A percentile compares a stretch with the other conserved stretches of the same genome.
These are phyloP conservation scores for Lecanicillium sp. DNA, from an alignment of 2,329 filamentous ascomycete species.

Conservation along the genomic window DNA sequence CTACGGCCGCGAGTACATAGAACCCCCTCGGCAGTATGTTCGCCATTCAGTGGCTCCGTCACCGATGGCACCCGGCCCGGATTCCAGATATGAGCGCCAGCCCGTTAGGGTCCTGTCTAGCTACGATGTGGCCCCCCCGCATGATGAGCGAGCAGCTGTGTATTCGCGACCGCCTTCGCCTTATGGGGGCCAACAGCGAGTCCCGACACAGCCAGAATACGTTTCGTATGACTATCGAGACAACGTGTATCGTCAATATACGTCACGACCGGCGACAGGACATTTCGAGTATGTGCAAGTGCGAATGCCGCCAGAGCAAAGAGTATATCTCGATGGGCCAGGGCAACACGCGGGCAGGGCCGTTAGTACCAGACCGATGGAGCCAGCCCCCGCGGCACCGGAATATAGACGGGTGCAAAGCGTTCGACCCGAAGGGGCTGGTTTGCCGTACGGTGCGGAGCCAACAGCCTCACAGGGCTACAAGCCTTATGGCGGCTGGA, in stretches of 20 bases:
- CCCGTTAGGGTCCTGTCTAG: slow-evolving; percentile 44
- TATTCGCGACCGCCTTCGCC: slow-evolving; percentile 46
- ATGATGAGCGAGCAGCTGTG: slow-evolving; percentile 41
- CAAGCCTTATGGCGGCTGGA: slow-evolving; percentile 15
- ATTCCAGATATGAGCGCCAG: slow-evolving; percentile 59
- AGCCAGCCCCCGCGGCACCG: slow-evolving; percentile 27
- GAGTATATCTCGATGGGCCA: slow-evolving; percentile 36
- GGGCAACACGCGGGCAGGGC: slow-evolving; percentile 48
- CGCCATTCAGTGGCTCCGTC: slow-evolving; percentile 48
- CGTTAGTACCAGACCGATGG: slow-evolving; percentile 50
- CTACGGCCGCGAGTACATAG: slow-evolving; percentile 71
- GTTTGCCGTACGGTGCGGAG: slow-evolving; percentile 3
- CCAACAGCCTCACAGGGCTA: neutral
- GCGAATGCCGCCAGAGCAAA: slow-evolving; percentile 32
- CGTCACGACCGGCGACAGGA: slow-evolving; percentile 37
- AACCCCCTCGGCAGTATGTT: slow-evolving; percentile 38
- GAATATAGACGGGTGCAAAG: slow-evolving; percentile 39
- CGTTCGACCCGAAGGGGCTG: slow-evolving; percentile 26
- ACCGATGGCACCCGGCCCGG: slow-evolving; percentile 36
- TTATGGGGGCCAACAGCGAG: slow-evolving; percentile 41
- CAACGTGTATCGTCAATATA: slow-evolving; percentile 52
- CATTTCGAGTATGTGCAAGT: slow-evolving; percentile 40
- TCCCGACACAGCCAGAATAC: slow-evolving; percentile 57
- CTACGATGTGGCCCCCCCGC: slow-evolving; percentile 36
- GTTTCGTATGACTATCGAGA: slow-evolving; percentile 42